Base-by-base conservation (phyloP, 2,329 filamentous ascomycete species). In the Rutstroemia sp. region DNA sequence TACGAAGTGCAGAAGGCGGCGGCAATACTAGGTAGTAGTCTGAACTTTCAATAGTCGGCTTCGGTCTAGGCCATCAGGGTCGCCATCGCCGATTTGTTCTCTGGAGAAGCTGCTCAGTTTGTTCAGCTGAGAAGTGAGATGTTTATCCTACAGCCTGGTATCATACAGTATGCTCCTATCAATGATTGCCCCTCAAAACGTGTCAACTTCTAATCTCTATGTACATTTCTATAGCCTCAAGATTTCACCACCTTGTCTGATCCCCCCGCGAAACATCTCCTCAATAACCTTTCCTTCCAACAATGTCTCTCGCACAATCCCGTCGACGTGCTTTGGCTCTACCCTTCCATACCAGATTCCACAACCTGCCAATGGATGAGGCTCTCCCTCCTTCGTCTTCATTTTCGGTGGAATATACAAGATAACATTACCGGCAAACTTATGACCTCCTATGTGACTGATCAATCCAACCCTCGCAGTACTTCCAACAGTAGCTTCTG, bases 331-430 rank as follows among this genome's bases (percentile, higher is more conserved):
- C 66, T 77, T 79, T 3, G 88, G 86, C 62, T 87, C 86, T 1
- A 94, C 85, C 42, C 89, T 75, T 0, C 89, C 89, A 69, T 94
- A 94, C 89, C 89, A 94, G 2, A 94, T 80, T 0, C 88, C 88
- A 65, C 81, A 81, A 0, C 88, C 88, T 1, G 80, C 82, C 51
- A 92, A 70, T 4, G 81, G 76, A 67, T 88, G 82, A 9, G 63
- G 60, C 59, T 71, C 61, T 4, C 75, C 78, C 4, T 71, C 72
- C 30, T 57, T 63, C 3, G 68, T 70, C 59, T 68, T 74, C 60
- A 75, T 58, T 0, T 66, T 67, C 0, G 84, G 86, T 4, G 89
- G 89, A 5, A 94, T 69, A 65, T 94, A 94, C 1, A 94, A 72
- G 48, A 94, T 90, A 38, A 92, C 81, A 69, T 95, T 95, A 1